These are phyloP conservation scores for Podaxis sp. DNA, from an alignment of 768 basidiomycete genomes.

Conservation along the genomic window DNA sequence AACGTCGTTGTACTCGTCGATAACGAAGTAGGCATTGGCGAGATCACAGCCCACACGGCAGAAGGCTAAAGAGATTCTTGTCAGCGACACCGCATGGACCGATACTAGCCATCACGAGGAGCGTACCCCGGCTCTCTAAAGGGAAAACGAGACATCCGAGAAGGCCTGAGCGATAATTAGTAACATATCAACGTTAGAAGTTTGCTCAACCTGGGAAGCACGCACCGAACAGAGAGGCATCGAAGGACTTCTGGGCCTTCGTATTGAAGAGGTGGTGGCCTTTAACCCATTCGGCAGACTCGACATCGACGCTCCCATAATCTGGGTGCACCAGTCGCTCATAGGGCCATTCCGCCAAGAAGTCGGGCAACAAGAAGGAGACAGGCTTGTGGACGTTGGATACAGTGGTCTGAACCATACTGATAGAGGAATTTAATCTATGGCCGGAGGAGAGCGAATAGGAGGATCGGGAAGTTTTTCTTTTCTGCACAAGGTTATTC, in stretches of 20 bases:
- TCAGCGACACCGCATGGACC: background rate
- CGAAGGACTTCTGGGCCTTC: conserved; percentile 23
- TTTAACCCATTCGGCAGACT: conserved; percentile 25
- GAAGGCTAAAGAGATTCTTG: background rate
- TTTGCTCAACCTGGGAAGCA: background rate
- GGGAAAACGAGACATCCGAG: conserved; percentile 11
- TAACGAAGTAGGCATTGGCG: conserved; percentile 21
- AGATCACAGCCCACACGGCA: conserved; percentile 21
- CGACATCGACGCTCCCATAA: conserved; percentile 21
- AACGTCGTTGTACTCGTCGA: conserved; percentile 23
- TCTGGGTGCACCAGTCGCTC: conserved; percentile 11
- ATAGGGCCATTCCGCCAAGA: conserved; percentile 11
- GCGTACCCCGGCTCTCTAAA: background rate
- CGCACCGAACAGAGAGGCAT: conserved; percentile 24
- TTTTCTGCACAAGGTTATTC: too few species aligned
- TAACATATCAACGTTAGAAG: background rate
- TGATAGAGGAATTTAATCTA: background rate
- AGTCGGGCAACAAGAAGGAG: conserved; percentile 8
- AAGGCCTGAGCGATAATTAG: conserved; percentile 9
- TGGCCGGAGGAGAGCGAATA: background rate
- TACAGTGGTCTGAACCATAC: background rate
- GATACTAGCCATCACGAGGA: background rate
- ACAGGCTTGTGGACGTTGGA: background rate
- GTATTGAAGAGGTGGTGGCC: conserved; percentile 22
- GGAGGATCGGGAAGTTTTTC: background rate